Evolutionary conservation across 306 rosid species (phyloP).

Genomic region (Prunus padus): DNA sequence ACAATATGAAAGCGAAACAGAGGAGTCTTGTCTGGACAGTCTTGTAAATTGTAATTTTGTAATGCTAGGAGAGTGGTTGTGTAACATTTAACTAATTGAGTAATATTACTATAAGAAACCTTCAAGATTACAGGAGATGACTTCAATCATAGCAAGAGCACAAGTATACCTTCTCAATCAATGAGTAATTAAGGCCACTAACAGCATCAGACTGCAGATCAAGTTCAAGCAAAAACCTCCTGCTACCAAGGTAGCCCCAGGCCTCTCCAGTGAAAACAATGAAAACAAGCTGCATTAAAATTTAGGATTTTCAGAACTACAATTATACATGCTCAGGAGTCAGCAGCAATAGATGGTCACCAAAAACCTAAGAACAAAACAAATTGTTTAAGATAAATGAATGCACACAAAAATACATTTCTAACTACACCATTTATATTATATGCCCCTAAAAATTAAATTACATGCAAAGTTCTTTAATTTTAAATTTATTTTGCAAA

Average conservation of each 20-base stretch:
- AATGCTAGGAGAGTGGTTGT: neutral
- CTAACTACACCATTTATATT: neutral
- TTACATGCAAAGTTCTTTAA: too few relatives aligned
- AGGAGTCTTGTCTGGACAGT: neutral
- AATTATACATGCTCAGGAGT: neutral
- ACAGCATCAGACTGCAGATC: conserved; percentile 84
- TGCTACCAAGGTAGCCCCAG: conserved; percentile 98
- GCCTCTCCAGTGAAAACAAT: conserved; percentile 83
- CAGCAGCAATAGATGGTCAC: neutral
- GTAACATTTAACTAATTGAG: neutral
- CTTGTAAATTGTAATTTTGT: neutral
- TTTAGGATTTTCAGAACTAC: conserved; percentile 16
- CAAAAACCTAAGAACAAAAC: neutral
- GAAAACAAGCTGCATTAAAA: conserved; percentile 80
- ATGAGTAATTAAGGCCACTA: conserved; percentile 62
- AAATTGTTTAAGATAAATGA: neutral
- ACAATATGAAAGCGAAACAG: neutral
- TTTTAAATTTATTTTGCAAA: too few relatives aligned
- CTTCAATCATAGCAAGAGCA: conserved; percentile 20
- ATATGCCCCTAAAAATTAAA: too few relatives aligned
- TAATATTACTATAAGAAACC: neutral
- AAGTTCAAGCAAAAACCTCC: conserved; percentile 86
- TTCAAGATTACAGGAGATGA: conserved; percentile 2
- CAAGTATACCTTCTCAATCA: conserved; percentile 67
- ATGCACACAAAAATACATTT: neutral